Conservation (phyloP, 192 early-diverging fungal species). For the Backusella tarrabulga region DNA sequence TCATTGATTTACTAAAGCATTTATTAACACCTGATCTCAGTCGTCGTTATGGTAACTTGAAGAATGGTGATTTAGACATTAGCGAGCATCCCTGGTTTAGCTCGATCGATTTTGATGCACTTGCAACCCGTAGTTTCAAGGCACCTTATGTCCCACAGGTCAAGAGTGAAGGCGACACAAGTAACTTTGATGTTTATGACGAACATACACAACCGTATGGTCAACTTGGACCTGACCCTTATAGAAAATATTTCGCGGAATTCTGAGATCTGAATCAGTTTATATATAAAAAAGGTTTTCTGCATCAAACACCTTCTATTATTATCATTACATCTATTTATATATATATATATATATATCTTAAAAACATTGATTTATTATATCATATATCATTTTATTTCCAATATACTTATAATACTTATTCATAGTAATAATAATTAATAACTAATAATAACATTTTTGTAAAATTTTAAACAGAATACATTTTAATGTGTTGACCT, state of each 20-base stretch:
- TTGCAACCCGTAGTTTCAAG: not conserved
- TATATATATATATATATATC: not conserved
- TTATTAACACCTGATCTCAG: constrained; percentile 76
- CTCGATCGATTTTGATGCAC: constrained; percentile 54
- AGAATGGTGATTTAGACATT: constrained; percentile 69
- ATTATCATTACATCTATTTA: not conserved
- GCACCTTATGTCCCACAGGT: constrained; percentile 15
- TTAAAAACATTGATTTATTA: not conserved
- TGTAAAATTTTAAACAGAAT: not conserved
- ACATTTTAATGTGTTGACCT: not conserved
- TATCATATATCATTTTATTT: not conserved
- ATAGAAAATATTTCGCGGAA: constrained; percentile 6
- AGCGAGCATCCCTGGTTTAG: constrained; percentile 78
- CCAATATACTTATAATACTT: not conserved
- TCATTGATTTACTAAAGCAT: constrained; percentile 71
- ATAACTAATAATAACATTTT: not conserved
- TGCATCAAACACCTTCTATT: not conserved
- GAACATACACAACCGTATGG: constrained; percentile 5
- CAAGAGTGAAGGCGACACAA: constrained; percentile 10
- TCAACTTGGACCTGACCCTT: not conserved
- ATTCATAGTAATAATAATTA: not conserved
- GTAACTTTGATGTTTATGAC: constrained; percentile 17
- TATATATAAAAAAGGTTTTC: not conserved
- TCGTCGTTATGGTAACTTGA: constrained; percentile 80
- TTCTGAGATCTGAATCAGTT: not conserved